phyloP scores from a whole-genome alignment of 257 asterid species.

The Solanum chmielewskii region DNA sequence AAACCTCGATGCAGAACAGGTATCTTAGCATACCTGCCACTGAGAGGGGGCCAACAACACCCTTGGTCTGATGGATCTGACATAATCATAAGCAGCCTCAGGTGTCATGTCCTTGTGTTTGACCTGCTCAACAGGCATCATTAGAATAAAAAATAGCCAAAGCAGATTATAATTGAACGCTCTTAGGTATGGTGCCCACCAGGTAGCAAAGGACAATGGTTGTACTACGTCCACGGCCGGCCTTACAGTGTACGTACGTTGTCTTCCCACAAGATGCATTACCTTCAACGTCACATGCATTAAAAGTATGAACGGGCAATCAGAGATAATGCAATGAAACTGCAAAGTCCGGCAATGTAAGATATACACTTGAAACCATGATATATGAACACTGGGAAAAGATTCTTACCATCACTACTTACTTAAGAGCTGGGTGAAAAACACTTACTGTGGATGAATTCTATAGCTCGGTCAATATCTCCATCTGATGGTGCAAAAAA shows the following conservation, averaged over 20 bases:
- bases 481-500: conserved; percentile 78
- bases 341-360: background rate
- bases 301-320: background rate
- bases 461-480: conserved; percentile 73
- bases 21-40: conserved; percentile 45
- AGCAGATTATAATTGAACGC: background rate
- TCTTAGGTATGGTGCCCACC: conserved; percentile 21
- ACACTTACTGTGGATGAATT: conserved; percentile 62
- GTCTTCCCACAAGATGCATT: conserved; percentile 51
- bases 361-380: background rate
- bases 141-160: background rate
- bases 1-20: background rate
- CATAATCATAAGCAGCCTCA: conserved; percentile 50
- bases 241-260: conserved; percentile 92
- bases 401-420: background rate
- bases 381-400: background rate
- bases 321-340: background rate
- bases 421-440: background rate
- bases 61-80: conserved; percentile 76
- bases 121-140: conserved; percentile 29
- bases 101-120: conserved; percentile 79
- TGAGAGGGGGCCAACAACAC: conserved; percentile 76
- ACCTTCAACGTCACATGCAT: conserved; percentile 21
- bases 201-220: conserved; percentile 92
- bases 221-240: conserved; percentile 98